Percentiles rank a stretch among this genome's conserved stretches.
Conservation (phyloP, 805 yeast species). For the Cyberlindnera misumaiensis region DNA sequence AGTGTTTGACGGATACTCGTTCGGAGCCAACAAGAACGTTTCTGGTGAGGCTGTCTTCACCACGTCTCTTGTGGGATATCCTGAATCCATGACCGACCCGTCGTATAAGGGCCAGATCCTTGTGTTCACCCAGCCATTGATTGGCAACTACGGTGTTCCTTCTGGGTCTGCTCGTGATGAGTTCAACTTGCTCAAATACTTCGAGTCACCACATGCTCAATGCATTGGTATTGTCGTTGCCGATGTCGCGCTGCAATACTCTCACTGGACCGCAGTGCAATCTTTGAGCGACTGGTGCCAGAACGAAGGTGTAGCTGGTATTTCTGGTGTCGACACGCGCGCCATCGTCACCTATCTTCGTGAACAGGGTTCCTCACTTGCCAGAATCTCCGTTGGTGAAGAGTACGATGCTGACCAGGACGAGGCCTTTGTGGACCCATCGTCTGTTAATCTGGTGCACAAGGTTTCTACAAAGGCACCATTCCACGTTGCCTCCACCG, state of each 20-base stretch:
- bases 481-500: constrained; percentile 70
- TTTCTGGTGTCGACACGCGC: constrained; percentile 96
- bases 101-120: constrained; percentile 95
- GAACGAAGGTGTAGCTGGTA: constrained; percentile 92
- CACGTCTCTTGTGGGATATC: constrained; percentile 96
- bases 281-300: constrained; percentile 93
- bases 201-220: constrained; percentile 88
- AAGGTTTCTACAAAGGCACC: constrained; percentile 95
- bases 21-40: constrained; percentile 88
- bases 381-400: constrained; percentile 83
- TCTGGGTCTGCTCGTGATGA: constrained; percentile 74
- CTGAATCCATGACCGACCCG: constrained; percentile 98
- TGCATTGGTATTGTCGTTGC: constrained; percentile 96
- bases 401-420: constrained; percentile 89
- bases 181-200: constrained; percentile 77
- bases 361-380: constrained; percentile 93
- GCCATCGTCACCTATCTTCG: constrained; percentile 86
- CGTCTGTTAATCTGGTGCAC: constrained; percentile 80
- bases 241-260: constrained; percentile 89
- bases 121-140: constrained; percentile 93
- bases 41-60: constrained; percentile 98
- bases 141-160: constrained; percentile 98
- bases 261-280: constrained; percentile 99
- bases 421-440: constrained; percentile 88
- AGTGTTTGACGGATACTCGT: constrained; percentile 85